phyloP scores from a whole-genome alignment of 495 filamentous ascomycete species.

The Cladorrhinum samala region DNA sequence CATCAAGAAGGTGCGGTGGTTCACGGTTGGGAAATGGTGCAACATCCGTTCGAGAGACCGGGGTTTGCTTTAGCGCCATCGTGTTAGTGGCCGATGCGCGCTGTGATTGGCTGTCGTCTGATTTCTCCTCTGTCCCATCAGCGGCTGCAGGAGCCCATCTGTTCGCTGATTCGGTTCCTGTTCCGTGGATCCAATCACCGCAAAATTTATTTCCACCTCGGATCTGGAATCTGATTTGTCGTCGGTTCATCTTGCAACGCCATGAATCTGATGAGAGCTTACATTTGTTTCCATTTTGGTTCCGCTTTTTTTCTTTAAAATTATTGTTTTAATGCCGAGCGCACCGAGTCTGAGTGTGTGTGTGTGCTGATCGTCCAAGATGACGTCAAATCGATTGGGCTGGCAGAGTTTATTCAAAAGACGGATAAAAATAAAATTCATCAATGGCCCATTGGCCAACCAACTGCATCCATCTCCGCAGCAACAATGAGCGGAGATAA shows the following conservation, averaged over 20 bases:
- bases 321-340: background rate
- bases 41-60: background rate
- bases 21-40: background rate
- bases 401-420: no score
- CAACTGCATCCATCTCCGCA: background rate
- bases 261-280: background rate
- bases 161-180: conserved; percentile 15
- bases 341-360: no score
- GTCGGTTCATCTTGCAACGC: background rate
- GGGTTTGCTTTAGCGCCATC: background rate
- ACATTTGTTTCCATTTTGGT: background rate
- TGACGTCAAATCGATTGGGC: no score
- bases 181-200: conserved; percentile 12
- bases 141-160: background rate
- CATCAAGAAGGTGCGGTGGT: background rate
- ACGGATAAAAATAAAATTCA: background rate
- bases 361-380: background rate
- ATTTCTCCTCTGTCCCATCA: conserved; percentile 10
- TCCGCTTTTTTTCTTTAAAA: background rate
- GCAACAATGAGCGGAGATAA: no score
- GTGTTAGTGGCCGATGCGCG: background rate
- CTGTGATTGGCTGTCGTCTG: conserved; percentile 1
- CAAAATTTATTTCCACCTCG: background rate
- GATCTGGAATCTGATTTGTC: background rate
- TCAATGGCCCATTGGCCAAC: background rate